These are phyloP conservation scores for Mucor indicus DNA, from an alignment of 371 early-diverging fungal genomes.

Conservation along the genomic window DNA sequence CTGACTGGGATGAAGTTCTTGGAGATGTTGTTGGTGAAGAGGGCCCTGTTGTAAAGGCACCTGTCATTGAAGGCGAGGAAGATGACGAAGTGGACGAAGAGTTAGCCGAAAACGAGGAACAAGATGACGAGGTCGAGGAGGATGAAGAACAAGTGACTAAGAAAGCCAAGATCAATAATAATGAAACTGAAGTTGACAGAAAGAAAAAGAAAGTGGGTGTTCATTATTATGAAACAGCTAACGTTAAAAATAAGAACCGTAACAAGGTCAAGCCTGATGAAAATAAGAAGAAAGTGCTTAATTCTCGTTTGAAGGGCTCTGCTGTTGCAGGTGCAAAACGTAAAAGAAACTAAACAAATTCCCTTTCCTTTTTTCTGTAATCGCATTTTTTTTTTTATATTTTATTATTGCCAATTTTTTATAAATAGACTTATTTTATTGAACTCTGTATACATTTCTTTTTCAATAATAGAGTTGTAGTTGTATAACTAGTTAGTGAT, in stretches of 20 bases:
- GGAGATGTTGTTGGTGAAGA: slow-evolving; percentile 76
- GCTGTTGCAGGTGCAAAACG: slow-evolving; percentile 32
- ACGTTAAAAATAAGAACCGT: slow-evolving; percentile 90
- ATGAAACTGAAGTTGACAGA: slow-evolving; percentile 20
- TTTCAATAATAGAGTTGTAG: no score
- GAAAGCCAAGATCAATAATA: slow-evolving; percentile 30
- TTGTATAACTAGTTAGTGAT: no score
- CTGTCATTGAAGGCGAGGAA: slow-evolving; percentile 36
- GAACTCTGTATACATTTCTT: no score
- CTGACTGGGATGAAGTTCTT: slow-evolving; percentile 91
- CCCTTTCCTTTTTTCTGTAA: not conserved
- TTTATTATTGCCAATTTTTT: not conserved
- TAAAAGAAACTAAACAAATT: slow-evolving; percentile 26
- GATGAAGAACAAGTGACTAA: slow-evolving; percentile 21
- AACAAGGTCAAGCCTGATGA: slow-evolving; percentile 74
- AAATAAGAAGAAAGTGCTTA: slow-evolving; percentile 37
- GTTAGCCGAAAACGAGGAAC: slow-evolving; percentile 19
- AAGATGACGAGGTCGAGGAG: slow-evolving; percentile 29
- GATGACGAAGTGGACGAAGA: slow-evolving; percentile 10
- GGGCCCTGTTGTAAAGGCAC: slow-evolving; percentile 47
- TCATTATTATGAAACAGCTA: slow-evolving; percentile 87
- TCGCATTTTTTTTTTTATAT: no score
- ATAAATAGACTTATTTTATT: no score
- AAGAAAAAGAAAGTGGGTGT: slow-evolving; percentile 77
- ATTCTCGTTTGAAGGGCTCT: slow-evolving; percentile 43